Evolutionary conservation across 345 rosid species (phyloP), one percentile per base, ranked within the genome.

Genomic region (Brassica cretica): DNA sequence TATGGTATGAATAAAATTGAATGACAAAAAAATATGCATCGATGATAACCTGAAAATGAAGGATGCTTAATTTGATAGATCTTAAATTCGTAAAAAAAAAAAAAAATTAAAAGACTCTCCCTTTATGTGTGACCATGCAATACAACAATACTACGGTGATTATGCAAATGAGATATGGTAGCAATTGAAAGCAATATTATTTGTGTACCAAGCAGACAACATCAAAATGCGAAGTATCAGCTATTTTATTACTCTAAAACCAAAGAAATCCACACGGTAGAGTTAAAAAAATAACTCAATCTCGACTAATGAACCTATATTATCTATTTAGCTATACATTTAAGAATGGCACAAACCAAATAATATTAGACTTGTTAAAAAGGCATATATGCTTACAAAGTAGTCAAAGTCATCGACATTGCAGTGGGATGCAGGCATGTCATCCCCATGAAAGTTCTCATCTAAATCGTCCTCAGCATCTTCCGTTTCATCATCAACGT

Each of bases 21-120:
- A 41, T 8, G 51, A 41, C 51, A 10, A 41, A 10, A 41, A 9
- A 41, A 6, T 9, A 64, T 6, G 39, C 4, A 8, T 64, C 24
- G 39, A n/a, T 9, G 55, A 64, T 37, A 73, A 80, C 94, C 91
- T 90, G 94, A 79, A 90, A 90, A 82, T 90, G 95, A 79, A 89
- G 87, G 79, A 90, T 87, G 41, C 88, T 90, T 59, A 87, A 5
- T 81, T 90, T 87, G 59, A 90, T 84, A 15, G 93, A 87, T 86
- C 95, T 85, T 6, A 90, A 79, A 81, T 87, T 90, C 61, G 21
- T 19, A 19, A 19, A 0, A 19, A 19, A 1, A 83, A 82, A 91
- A 72, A 21, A 19, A 21, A 21, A 21, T 21, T 87, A 90, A 75
- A 66, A 89, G 5, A 21, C 6, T 8, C 76, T 81, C 60, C 87